phyloP scores from a whole-genome alignment of 2,329 filamentous ascomycete species.

The Fusarium sp. region DNA sequence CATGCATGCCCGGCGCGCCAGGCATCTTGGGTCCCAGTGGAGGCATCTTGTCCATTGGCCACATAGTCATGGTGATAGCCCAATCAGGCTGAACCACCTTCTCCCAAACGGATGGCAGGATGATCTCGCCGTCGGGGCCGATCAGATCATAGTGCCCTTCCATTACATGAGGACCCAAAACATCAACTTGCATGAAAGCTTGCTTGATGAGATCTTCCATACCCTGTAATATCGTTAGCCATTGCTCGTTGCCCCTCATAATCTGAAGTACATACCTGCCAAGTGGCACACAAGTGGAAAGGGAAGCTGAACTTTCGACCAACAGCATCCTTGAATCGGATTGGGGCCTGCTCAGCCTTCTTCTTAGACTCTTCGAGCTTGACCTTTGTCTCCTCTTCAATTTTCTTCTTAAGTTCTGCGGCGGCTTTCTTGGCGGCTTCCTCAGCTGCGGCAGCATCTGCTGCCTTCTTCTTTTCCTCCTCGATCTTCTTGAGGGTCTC shows the following conservation, averaged over 20 bases:
- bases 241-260: background rate
- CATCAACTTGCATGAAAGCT: slow-evolving; percentile 80
- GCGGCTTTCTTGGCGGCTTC: slow-evolving; percentile 61
- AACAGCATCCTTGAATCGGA: slow-evolving; percentile 91
- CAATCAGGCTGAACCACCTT: slow-evolving; percentile 79
- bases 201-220: slow-evolving; percentile 89
- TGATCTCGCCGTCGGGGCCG: slow-evolving; percentile 82
- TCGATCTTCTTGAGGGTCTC: slow-evolving; percentile 52
- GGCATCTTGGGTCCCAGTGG: slow-evolving; percentile 36
- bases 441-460: slow-evolving; percentile 54
- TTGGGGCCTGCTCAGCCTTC: slow-evolving; percentile 72
- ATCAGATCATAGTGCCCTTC: slow-evolving; percentile 83
- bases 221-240: slow-evolving; percentile 60
- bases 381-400: slow-evolving; percentile 63
- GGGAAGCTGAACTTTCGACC: slow-evolving; percentile 93
- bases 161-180: slow-evolving; percentile 77
- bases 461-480: slow-evolving; percentile 50
- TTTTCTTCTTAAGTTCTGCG: slow-evolving; percentile 68
- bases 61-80: slow-evolving; percentile 64
- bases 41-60: slow-evolving; percentile 60
- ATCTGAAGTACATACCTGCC: slow-evolving; percentile 68
- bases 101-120: slow-evolving; percentile 81
- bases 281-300: slow-evolving; percentile 83
- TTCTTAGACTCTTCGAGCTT: slow-evolving; percentile 58
- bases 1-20: slow-evolving; percentile 18